Evolutionary conservation across 208 protist species (phyloP).

Genomic region (Acanthamoeba triangularis): DNA sequence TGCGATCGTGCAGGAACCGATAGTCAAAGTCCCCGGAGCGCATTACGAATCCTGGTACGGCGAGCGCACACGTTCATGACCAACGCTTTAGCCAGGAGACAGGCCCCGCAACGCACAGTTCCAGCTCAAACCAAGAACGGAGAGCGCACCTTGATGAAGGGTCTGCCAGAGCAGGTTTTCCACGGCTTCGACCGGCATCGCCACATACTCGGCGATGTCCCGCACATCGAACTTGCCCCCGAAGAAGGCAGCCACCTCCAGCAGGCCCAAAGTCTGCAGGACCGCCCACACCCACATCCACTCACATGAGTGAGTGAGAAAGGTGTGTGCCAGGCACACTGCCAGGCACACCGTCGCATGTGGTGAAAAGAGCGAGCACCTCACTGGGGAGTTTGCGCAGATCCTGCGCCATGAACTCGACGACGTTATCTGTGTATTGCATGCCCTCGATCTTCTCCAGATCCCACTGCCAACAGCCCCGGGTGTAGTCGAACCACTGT

Average conservation of each 20-base stretch:
- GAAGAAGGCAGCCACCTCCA: conserved; percentile 65
- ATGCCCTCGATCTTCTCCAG: conserved; percentile 65
- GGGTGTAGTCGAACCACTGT: conserved; percentile 62
- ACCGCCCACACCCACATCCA: background rate
- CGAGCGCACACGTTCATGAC: background rate
- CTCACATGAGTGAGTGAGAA: too few species aligned
- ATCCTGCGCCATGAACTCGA: conserved; percentile 76
- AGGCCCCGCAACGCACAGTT: background rate
- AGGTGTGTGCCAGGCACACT: too few species aligned
- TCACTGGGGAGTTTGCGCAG: conserved; percentile 32
- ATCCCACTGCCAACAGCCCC: conserved; percentile 58
- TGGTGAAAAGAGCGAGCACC: background rate
- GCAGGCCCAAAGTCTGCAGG: background rate
- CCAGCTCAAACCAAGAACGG: background rate
- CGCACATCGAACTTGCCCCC: conserved; percentile 58
- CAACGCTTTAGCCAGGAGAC: too few species aligned
- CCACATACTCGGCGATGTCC: conserved; percentile 33
- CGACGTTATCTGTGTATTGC: conserved; percentile 70
- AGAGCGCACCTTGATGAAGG: conserved; percentile 1
- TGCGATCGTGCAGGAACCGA: conserved; percentile 69
- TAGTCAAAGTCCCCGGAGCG: conserved; percentile 58
- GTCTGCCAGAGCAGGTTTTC: conserved; percentile 40
- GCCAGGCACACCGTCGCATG: too few species aligned
- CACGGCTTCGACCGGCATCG: background rate
- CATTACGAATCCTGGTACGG: conserved; percentile 33